A percentile compares a stretch with the other conserved stretches of the same genome.
Conservation (phyloP, 306 rosid species). For the Lablab purpureus region DNA sequence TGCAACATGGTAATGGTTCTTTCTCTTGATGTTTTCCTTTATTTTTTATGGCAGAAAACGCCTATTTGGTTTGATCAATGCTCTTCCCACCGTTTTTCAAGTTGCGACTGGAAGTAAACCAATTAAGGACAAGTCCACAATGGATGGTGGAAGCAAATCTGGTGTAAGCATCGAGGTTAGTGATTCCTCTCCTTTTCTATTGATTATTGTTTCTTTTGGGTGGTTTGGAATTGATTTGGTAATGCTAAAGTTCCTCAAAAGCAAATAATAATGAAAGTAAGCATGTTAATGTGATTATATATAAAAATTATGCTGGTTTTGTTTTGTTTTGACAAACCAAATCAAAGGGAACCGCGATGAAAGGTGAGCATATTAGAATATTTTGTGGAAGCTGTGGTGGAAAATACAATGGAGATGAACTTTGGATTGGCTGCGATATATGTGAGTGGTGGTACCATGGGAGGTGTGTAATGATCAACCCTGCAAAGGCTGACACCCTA, state of each 20-base stretch:
- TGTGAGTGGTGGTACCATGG: conserved; percentile 95
- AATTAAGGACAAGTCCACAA: conserved; percentile 71
- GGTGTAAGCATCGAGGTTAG: conserved; percentile 83
- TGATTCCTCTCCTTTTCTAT: neutral
- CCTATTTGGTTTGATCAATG: conserved; percentile 90
- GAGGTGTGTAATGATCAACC: conserved; percentile 84
- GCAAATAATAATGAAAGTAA: neutral
- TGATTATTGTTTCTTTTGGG: conserved; percentile 15
- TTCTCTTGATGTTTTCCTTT: conserved; percentile 28
- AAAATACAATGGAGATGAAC: conserved; percentile 77
- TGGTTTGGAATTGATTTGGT: neutral
- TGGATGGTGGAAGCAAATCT: conserved; percentile 85
- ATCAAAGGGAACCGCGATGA: neutral
- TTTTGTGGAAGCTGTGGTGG: conserved; percentile 88
- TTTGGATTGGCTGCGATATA: conserved; percentile 91
- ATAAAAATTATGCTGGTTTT: neutral
- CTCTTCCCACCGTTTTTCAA: conserved; percentile 91
- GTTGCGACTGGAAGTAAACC: conserved; percentile 82
- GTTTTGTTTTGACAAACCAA: neutral
- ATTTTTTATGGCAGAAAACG: conserved; percentile 74
- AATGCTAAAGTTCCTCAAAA: neutral
- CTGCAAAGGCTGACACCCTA: conserved; percentile 88
- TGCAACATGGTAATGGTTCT: conserved; percentile 29
- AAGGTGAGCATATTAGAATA: conserved; percentile 64
- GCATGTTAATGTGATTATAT: neutral